Evolutionary conservation across 164 flowering plant species (phyloP).

Genomic region (Malania oleifera): DNA sequence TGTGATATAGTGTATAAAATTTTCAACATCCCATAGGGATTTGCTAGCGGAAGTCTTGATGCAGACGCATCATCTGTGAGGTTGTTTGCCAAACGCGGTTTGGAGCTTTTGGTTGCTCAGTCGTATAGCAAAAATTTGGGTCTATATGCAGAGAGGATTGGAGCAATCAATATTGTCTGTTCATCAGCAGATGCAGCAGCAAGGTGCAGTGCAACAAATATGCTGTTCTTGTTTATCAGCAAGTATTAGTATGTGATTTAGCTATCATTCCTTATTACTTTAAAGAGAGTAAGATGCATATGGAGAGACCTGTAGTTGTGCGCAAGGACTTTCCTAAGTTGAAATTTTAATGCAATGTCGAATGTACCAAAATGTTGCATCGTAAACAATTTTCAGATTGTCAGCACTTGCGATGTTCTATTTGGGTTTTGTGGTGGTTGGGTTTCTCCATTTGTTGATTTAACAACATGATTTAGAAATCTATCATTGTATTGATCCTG

Average conservation of each 20-base stretch:
- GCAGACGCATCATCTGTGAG: conserved; percentile 92
- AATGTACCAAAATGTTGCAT: too few relatives aligned
- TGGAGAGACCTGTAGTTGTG: too few relatives aligned
- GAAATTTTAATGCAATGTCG: too few relatives aligned
- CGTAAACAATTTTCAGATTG: too few relatives aligned
- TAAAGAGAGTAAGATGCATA: too few relatives aligned
- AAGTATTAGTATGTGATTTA: background rate
- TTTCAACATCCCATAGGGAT: conserved; percentile 45
- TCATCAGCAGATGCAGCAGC: conserved; percentile 81
- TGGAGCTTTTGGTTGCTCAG: conserved; percentile 94
- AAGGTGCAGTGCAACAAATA: conserved; percentile 37
- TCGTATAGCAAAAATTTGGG: conserved; percentile 96
- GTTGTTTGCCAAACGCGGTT: conserved; percentile 73
- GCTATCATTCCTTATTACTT: background rate
- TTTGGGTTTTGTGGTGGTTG: too few relatives aligned
- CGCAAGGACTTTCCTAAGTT: too few relatives aligned
- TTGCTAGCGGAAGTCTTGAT: conserved; percentile 99
- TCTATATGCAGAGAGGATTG: conserved; percentile 92
- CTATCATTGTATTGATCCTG: too few relatives aligned
- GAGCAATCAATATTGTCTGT: conserved; percentile 89
- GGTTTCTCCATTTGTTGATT: too few relatives aligned
- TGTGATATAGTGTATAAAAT: too few relatives aligned
- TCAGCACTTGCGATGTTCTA: too few relatives aligned
- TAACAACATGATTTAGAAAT: too few relatives aligned
- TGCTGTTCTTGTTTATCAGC: background rate